Evolutionary conservation across 352 stramenopile genomes (phyloP).

Genomic region (Globisporangium megalacanthum): DNA sequence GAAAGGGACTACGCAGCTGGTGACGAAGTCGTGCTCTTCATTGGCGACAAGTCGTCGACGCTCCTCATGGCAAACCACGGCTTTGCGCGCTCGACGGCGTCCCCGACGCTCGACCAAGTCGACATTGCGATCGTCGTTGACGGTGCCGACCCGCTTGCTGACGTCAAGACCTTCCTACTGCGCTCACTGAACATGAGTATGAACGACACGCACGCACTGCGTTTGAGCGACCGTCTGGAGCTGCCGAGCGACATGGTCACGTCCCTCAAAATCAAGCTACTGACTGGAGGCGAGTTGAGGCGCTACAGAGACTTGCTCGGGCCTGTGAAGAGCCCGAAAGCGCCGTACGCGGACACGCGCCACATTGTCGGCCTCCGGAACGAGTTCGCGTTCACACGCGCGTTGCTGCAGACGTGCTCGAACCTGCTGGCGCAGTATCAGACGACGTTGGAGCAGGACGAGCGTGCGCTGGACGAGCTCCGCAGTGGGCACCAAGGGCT

Average conservation of each 20-base stretch:
- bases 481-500: neutral
- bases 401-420: constrained; percentile 32
- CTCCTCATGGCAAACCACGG: constrained; percentile 49
- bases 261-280: constrained; percentile 45
- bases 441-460: constrained; percentile 30
- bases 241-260: constrained; percentile 16
- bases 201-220: constrained; percentile 36
- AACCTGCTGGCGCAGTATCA: constrained; percentile 34
- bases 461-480: constrained; percentile 12
- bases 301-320: constrained; percentile 25
- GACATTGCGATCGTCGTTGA: constrained; percentile 42
- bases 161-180: constrained; percentile 36
- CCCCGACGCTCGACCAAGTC: constrained; percentile 28
- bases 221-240: constrained; percentile 9
- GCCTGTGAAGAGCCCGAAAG: constrained; percentile 6
- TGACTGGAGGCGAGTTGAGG: constrained; percentile 25
- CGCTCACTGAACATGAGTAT: constrained; percentile 30
- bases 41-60: constrained; percentile 29
- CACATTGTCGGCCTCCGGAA: constrained; percentile 39
- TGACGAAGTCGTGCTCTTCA: constrained; percentile 25
- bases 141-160: constrained; percentile 22
- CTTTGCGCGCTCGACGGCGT: constrained; percentile 19
- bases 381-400: constrained; percentile 41
- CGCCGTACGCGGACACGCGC: constrained; percentile 2
- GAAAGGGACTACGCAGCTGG: constrained; percentile 18